phyloP scores from a whole-genome alignment of 2,329 filamentous ascomycete species.

The Diaporthe capsici region DNA sequence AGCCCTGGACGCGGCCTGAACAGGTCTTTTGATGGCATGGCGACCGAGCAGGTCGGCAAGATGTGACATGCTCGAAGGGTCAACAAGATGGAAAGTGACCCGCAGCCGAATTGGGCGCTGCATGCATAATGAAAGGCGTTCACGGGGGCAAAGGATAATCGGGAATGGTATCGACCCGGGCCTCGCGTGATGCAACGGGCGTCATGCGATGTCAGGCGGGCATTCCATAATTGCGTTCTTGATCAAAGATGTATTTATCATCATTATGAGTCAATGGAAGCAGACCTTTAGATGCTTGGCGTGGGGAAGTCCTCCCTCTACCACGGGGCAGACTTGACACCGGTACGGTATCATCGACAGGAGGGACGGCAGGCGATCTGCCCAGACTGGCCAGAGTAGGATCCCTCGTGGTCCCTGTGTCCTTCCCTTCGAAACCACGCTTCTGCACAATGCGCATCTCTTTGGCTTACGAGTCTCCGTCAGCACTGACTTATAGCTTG shows the following conservation, averaged over 20 bases:
- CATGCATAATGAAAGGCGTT: slow-evolving; percentile 43
- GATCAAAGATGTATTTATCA: slow-evolving; percentile 38
- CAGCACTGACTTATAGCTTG: slow-evolving; percentile 19
- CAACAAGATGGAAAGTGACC: slow-evolving; percentile 8
- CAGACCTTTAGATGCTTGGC: slow-evolving; percentile 22
- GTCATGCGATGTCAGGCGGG: slow-evolving; percentile 24
- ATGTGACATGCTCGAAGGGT: slow-evolving; percentile 2
- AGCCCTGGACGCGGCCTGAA: background rate
- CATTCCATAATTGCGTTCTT: slow-evolving; percentile 5
- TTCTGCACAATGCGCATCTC: slow-evolving; percentile 2
- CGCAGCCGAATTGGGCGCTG: slow-evolving; percentile 9
- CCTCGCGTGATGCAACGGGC: slow-evolving; percentile 25
- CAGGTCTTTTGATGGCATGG: slow-evolving; percentile 22
- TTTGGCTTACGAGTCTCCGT: slow-evolving; percentile 6
- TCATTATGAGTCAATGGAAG: slow-evolving; percentile 34
- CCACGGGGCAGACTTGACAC: slow-evolving; percentile 32
- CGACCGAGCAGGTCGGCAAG: slow-evolving; percentile 8
- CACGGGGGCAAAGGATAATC: slow-evolving; percentile 28
- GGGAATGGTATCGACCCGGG: slow-evolving; percentile 21
- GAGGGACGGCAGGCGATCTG: slow-evolving; percentile 24
- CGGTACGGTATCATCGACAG: slow-evolving; percentile 28
- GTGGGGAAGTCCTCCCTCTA: background rate
- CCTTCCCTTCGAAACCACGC: slow-evolving; percentile 8
- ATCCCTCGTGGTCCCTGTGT: slow-evolving; percentile 5
- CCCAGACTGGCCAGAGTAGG: background rate